Percentiles rank a stretch among this genome's conserved stretches.
phyloP scores from a whole-genome alignment of 75 land plant genomes.

The Pinus tabuliformis region DNA sequence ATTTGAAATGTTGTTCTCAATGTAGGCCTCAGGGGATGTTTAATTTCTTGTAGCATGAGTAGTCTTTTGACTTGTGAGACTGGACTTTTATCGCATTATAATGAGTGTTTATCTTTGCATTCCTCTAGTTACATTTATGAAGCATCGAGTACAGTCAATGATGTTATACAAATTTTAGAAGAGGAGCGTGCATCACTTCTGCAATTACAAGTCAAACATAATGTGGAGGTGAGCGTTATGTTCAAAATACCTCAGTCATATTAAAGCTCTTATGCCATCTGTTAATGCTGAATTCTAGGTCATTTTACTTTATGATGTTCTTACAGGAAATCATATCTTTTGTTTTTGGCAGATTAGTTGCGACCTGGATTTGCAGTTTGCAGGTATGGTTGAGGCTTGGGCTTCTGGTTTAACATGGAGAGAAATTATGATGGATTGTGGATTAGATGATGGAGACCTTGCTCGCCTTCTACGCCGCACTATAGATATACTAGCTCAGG shows the following conservation, averaged over 20 bases:
- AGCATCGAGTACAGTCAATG: conserved; percentile 55
- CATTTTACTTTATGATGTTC: neutral
- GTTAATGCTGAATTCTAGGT: neutral
- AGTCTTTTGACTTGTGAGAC: neutral
- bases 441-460: conserved; percentile 94
- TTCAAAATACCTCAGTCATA: neutral
- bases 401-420: conserved; percentile 93
- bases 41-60: neutral
- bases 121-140: conserved; percentile 70
- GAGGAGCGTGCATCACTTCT: conserved; percentile 53
- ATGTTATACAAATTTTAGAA: conserved; percentile 53
- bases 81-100: conserved; percentile 4
- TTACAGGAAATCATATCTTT: conserved; percentile 1
- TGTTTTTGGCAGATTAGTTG: conserved; percentile 57
- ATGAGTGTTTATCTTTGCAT: neutral
- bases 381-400: conserved; percentile 98
- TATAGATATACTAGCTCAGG: conserved; percentile 89
- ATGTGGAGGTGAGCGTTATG: conserved; percentile 47
- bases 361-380: conserved; percentile 78
- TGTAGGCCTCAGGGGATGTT: neutral
- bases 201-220: conserved; percentile 68
- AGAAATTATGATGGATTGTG: conserved; percentile 86
- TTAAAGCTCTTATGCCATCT: neutral
- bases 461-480: conserved; percentile 89
- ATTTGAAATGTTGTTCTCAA: neutral